These are phyloP conservation scores for Viola pubescens DNA, from an alignment of 441 rosid genomes.

Conservation along the genomic window DNA sequence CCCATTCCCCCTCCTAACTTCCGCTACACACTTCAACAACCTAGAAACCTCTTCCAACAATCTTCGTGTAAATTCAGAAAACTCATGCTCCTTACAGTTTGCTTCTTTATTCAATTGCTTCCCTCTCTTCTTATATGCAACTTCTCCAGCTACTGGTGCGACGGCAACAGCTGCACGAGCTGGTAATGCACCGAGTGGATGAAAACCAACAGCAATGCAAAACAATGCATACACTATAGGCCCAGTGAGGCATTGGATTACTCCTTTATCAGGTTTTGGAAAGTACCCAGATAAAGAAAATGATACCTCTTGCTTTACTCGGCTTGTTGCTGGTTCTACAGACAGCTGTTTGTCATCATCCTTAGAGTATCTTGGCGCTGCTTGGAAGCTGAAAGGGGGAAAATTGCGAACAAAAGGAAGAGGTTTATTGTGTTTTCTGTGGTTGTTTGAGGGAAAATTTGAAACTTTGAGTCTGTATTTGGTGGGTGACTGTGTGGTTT, in stretches of 20 bases:
- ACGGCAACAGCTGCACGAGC: slow-evolving; percentile 49
- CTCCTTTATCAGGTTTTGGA: slow-evolving; percentile 21
- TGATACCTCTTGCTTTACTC: slow-evolving; percentile 19
- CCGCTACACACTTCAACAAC: slow-evolving; percentile 48
- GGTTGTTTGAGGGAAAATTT: slow-evolving; percentile 7
- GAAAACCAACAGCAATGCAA: slow-evolving; percentile 61
- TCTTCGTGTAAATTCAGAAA: slow-evolving; percentile 44
- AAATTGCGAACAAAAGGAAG: slow-evolving; percentile 22
- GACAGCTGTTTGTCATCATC: slow-evolving; percentile 8
- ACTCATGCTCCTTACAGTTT: slow-evolving; percentile 41
- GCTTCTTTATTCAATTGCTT: slow-evolving; percentile 13
- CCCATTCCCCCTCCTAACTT: slow-evolving; percentile 50
- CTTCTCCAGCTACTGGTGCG: slow-evolving; percentile 31
- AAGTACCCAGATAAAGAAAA: slow-evolving; percentile 21
- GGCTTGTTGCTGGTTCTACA: slow-evolving; percentile 19
- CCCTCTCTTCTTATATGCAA: slow-evolving; percentile 33
- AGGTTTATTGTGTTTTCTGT: slow-evolving; percentile 1
- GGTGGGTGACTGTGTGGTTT: slow-evolving; percentile 17
- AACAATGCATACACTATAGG: slow-evolving; percentile 44
- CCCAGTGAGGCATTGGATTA: slow-evolving; percentile 32
- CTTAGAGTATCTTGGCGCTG: slow-evolving; percentile 22
- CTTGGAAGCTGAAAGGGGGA: slow-evolving; percentile 20
- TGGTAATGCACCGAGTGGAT: slow-evolving; percentile 39
- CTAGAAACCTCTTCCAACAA: slow-evolving; percentile 54
- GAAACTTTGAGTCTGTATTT: slow-evolving; percentile 29